Conservation (phyloP, 208 protist species). For the Crithidia bombi region DNA sequence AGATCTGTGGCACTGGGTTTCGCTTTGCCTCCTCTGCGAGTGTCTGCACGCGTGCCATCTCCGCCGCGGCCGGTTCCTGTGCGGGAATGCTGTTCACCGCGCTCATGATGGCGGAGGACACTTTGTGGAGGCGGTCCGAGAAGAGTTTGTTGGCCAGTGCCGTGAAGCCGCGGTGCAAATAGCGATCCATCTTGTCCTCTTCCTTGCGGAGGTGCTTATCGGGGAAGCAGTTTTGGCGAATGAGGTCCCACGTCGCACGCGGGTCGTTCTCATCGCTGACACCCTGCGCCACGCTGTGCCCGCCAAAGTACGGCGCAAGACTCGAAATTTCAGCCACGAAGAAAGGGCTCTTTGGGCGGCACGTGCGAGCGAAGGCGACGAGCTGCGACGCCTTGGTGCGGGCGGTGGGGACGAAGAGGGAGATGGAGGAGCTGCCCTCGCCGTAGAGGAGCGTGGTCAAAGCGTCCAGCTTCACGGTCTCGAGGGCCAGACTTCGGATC, state of each 20-base stretch:
- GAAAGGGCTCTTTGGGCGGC: constrained; percentile 91
- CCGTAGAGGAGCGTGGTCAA: constrained; percentile 89
- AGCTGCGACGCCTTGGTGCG: constrained; percentile 78
- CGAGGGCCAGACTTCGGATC: constrained; percentile 88
- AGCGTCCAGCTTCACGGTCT: constrained; percentile 81
- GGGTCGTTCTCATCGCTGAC: constrained; percentile 68
- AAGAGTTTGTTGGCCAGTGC: constrained; percentile 90
- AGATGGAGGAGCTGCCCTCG: constrained; percentile 89
- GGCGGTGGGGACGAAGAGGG: constrained; percentile 85
- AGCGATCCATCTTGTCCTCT: constrained; percentile 76
- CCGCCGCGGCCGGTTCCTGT: constrained; percentile 47
- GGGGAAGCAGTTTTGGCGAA: constrained; percentile 78
- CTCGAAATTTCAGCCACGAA: constrained; percentile 86
- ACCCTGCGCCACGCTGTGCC: constrained; percentile 63
- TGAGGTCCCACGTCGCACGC: constrained; percentile 69
- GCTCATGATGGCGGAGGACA: constrained; percentile 75
- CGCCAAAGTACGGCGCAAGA: constrained; percentile 75
- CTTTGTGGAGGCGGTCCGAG: constrained; percentile 82
- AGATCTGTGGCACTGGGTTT: constrained; percentile 74
- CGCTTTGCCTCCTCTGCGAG: constrained; percentile 50
- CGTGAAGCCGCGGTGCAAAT: constrained; percentile 80
- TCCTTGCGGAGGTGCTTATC: constrained; percentile 60
- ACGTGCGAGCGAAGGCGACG: constrained; percentile 87
- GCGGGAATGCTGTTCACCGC: constrained; percentile 78
- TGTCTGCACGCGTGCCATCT: constrained; percentile 39